These are phyloP conservation scores for Sodiomyces alkalinus DNA, from an alignment of 2,329 filamentous ascomycete species.

Conservation along the genomic window DNA sequence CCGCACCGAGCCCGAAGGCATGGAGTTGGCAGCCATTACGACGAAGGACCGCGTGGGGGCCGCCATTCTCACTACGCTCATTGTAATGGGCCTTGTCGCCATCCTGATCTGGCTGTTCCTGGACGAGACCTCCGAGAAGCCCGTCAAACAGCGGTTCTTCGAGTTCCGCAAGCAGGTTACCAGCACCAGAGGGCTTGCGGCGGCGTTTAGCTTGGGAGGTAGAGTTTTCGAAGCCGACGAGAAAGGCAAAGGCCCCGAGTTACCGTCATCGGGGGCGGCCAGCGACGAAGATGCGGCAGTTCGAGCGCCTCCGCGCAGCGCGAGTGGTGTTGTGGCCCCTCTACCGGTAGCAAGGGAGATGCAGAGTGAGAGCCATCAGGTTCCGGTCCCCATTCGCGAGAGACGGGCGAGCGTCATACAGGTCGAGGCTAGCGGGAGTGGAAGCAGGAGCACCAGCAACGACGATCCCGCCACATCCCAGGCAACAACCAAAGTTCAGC, in stretches of 20 bases:
- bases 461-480: no score
- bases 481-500: no score
- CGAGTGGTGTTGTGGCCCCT: background rate
- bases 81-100: conserved; percentile 39
- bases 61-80: conserved; percentile 42
- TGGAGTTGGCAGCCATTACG: background rate
- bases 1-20: conserved; percentile 11
- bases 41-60: conserved; percentile 54
- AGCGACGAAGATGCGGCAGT: conserved; percentile 2
- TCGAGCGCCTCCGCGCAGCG: no score
- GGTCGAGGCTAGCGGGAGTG: background rate
- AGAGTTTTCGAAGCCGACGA: conserved; percentile 5
- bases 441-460: background rate
- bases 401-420: background rate
- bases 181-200: conserved; percentile 3
- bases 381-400: background rate
- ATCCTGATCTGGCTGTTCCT: conserved; percentile 33
- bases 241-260: conserved; percentile 6
- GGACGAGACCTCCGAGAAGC: conserved; percentile 27
- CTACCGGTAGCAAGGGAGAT: background rate
- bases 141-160: conserved; percentile 16
- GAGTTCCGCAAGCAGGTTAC: conserved; percentile 9
- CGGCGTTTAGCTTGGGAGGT: conserved; percentile 1
- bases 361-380: conserved; percentile 1
- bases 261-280: conserved; percentile 2